phyloP scores from a whole-genome alignment of 805 yeast species.

The Starmerella ratchasimensis region DNA sequence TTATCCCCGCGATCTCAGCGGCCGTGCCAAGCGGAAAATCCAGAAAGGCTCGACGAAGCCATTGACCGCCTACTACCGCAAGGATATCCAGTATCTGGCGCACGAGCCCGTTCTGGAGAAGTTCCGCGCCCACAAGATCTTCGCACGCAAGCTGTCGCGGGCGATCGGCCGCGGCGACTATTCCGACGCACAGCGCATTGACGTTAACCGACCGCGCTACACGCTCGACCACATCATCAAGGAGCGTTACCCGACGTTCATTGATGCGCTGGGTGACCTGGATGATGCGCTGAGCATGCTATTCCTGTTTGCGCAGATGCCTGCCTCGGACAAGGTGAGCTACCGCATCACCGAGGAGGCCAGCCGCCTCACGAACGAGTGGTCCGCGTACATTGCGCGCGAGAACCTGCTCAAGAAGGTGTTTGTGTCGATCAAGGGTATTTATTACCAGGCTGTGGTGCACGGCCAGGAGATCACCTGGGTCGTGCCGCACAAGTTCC shows the following conservation, averaged over 20 bases:
- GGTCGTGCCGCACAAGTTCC: constrained; percentile 95
- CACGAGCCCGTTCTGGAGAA: constrained; percentile 87
- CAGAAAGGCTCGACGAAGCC: constrained; percentile 97
- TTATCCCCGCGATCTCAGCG: constrained; percentile 73
- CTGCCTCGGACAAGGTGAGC: constrained; percentile 74
- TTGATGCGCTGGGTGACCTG: constrained; percentile 81
- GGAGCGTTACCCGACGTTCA: constrained; percentile 88
- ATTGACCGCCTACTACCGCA: constrained; percentile 81
- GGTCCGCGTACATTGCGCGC: constrained; percentile 86
- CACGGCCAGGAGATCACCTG: constrained; percentile 89
- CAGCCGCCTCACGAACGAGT: constrained; percentile 72
- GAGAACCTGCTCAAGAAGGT: constrained; percentile 74
- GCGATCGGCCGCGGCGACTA: constrained; percentile 90
- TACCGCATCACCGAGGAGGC: constrained; percentile 80
- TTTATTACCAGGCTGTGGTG: constrained; percentile 79
- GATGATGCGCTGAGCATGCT: constrained; percentile 95
- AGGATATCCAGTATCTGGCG: constrained; percentile 85
- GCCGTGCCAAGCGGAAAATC: constrained; percentile 88
- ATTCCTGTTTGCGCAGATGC: constrained; percentile 85
- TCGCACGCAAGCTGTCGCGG: constrained; percentile 76
- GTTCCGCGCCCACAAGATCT: constrained; percentile 91
- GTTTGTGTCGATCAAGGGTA: constrained; percentile 93
- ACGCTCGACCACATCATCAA: constrained; percentile 81
- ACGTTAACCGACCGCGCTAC: constrained; percentile 66
- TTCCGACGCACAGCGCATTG: constrained; percentile 73